Evolutionary conservation across 192 early-diverging fungal species (phyloP), one percentile per base, ranked within the genome.

Genomic region (Backusella tuberculispora): DNA sequence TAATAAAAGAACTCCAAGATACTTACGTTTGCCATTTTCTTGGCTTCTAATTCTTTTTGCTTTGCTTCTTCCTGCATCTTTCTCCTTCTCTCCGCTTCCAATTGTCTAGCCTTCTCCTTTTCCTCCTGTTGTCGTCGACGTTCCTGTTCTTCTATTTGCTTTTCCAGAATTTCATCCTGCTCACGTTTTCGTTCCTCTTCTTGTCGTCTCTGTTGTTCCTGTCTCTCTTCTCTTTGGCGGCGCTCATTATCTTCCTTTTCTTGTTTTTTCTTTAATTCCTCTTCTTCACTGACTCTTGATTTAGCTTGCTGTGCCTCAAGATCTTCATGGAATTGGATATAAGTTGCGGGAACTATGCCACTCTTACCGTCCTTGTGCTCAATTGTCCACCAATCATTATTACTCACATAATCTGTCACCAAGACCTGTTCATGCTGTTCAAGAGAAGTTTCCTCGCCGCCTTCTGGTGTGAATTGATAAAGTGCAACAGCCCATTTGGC

Each of bases 361-460:
- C 87, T 68, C 17, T 73, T 73, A 38, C 79, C 79, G 73, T 90
- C 85, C 17, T 90, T 84, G 34, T 88, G 83, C 5, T 85, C 83
- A 69, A 92, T 76, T 40, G 91, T 88, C 95, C 95, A 96, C 98
- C 98, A 99, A 60, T 98, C 96, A 3, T 89, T 81, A 66, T 87
- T 91, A 68, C 92, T 92, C 3, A 91, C 90, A 78, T 90, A 87
- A 80, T 98, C 98, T 12, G 94, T 80, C 14, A 98, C 89, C 76
- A 95, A 76, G 19, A 99, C 83, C 40, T 92, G 88, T 45, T 97
- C 95, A 67, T 93, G 89, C 73, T 96, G 96, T 0, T 77, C 68
- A 14, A 98, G 93, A 6, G 85, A 85, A 14, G 98, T 82, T 82
- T 99, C 97, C 72, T 97, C 98, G 10, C 90, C 86, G 53, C 91